Conservation (phyloP, 257 asterid species). For the Solanum microdontum region DNA sequence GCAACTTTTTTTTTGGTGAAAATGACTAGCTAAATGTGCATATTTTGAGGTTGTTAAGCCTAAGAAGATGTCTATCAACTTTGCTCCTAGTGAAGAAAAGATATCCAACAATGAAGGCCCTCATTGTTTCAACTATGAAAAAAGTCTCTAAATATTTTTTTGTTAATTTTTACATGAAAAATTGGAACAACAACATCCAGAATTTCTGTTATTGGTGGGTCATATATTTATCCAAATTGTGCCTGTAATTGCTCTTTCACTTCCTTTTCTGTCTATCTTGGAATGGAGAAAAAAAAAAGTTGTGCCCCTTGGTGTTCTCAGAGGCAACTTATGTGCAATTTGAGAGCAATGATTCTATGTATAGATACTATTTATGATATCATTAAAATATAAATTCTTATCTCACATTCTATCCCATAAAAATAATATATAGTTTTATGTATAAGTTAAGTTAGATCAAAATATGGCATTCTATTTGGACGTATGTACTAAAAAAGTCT, state of each 20-base stretch:
- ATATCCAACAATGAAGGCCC: conserved; percentile 25
- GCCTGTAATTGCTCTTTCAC: conserved; percentile 5
- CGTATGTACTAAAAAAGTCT: neutral
- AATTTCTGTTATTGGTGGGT: conserved; percentile 35
- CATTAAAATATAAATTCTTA: neutral
- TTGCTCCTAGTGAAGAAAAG: conserved; percentile 12
- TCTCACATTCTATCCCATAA: neutral
- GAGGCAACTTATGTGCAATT: neutral
- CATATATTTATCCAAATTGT: neutral
- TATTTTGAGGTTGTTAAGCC: neutral
- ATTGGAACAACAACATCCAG: conserved; percentile 18
- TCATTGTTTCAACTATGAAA: neutral
- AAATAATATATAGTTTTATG: neutral
- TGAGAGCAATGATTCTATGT: neutral
- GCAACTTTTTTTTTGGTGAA: neutral
- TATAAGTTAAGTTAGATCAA: neutral
- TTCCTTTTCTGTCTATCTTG: neutral
- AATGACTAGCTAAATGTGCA: neutral
- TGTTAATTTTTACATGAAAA: conserved; percentile 2
- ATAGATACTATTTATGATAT: neutral
- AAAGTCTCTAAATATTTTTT: conserved; percentile 5
- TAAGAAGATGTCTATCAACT: conserved; percentile 7
- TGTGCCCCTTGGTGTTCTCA: neutral
- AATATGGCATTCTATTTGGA: neutral
- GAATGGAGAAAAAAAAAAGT: neutral